Conservation (phyloP, 192 early-diverging fungal genomes). For the Phlyctochytrium planicorne region DNA sequence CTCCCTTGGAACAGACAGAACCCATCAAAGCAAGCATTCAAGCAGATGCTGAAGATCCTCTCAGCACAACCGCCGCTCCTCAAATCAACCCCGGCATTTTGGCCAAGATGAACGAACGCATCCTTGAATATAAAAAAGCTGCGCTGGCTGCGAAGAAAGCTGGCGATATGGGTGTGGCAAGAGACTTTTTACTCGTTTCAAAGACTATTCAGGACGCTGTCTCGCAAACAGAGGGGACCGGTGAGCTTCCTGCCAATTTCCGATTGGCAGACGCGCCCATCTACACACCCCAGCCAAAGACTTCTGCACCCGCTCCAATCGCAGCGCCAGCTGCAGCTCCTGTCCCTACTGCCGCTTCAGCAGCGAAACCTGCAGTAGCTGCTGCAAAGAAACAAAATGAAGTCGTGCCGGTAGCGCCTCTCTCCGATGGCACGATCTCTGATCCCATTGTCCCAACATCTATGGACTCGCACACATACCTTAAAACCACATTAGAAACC, state of each 20-base stretch:
- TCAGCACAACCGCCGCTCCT: constrained; percentile 15
- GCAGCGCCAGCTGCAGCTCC: constrained; percentile 31
- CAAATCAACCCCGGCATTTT: constrained; percentile 29
- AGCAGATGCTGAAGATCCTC: not conserved
- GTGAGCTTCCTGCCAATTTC: constrained; percentile 17
- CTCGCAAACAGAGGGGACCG: constrained; percentile 31
- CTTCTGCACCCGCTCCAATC: constrained; percentile 3
- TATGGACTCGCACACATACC: constrained; percentile 22
- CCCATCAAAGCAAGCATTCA: not conserved
- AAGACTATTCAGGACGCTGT: constrained; percentile 47
- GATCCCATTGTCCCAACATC: constrained; percentile 18
- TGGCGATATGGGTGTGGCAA: constrained; percentile 42
- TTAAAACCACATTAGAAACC: constrained; percentile 47
- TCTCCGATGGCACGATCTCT: not conserved
- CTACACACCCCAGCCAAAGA: not conserved
- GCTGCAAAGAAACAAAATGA: too few species aligned
- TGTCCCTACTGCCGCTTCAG: too few species aligned
- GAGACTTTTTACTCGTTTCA: constrained; percentile 48
- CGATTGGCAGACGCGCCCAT: constrained; percentile 9
- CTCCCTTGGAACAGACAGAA: not conserved
- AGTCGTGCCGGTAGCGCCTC: not conserved
- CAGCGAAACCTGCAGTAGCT: too few species aligned
- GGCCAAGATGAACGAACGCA: too few species aligned
- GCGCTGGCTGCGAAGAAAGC: constrained; percentile 56
- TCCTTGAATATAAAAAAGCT: constrained; percentile 60